Evolutionary conservation across 768 basidiomycete genomes (phyloP), one percentile per base, ranked within the genome.

Genomic region (Leccinellum luteum): DNA sequence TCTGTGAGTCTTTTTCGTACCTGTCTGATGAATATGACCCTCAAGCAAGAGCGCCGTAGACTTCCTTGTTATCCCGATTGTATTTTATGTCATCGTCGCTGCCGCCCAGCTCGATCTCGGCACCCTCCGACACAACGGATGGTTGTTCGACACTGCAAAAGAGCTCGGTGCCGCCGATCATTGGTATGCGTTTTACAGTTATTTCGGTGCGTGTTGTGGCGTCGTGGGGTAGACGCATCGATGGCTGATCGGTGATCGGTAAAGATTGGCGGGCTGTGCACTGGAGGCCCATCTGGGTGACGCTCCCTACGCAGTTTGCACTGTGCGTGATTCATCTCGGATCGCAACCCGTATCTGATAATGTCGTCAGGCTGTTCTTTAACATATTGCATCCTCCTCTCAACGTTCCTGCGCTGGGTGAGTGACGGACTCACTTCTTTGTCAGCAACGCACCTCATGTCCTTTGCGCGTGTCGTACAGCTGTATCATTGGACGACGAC

Each of bases 301-400:
- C 93, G 0, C 74, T 99, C 66, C 95, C 96, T 4, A 98, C 95
- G 1, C 96, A 98, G 68, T 84, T 98, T 57, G 96, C 96, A 4
- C 71, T 99, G 85, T 89, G 59, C 67, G 90, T 75, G 64, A 69
- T 54, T 12, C 4, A 3, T 21, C 32, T 35, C 1, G 19, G 13
- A 7, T 4, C 19, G 23, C 1, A 6, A 9, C 28, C 59, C 75
- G 43, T 43, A 70, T 74, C 52, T 69, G 71, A 17, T 66, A 43
- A 43, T 5, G 10, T 68, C 13, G 25, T 27, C 12, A 90, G 89
- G 56, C 59, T 93, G 34, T 92, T 93, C 68, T 92, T 93, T 74
- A 92, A 92, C 64, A 80, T 93, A 52, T 68, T 94, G 45, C 90
- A 94, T 67, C 87, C 93, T 41, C 90, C 90, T 51, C 70, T 94